Conservation (phyloP, 352 stramenopile genomes). For the Phytopythium helicoides region DNA sequence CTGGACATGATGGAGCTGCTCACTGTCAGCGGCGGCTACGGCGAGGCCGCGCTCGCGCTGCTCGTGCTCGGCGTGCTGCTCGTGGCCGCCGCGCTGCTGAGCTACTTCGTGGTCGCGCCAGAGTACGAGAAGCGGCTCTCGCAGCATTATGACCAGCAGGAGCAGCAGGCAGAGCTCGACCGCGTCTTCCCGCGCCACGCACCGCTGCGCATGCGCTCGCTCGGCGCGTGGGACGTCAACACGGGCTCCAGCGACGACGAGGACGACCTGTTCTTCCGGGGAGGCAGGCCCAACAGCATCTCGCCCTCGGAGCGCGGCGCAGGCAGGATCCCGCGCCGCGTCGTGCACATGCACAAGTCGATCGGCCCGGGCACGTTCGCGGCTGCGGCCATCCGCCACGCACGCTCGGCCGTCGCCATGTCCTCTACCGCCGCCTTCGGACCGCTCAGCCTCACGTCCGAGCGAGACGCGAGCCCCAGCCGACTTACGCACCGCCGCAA, state of each 20-base stretch:
- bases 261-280: constrained; percentile 2
- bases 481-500: constrained; percentile 51
- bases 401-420: constrained; percentile 12
- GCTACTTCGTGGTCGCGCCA: constrained; percentile 74
- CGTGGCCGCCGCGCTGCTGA: constrained; percentile 56
- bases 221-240: constrained; percentile 43
- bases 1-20: constrained; percentile 10
- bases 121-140: constrained; percentile 77
- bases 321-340: constrained; percentile 8
- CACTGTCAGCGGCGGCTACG: constrained; percentile 24
- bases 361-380: constrained; percentile 2
- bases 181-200: constrained; percentile 16
- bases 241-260: constrained; percentile 47
- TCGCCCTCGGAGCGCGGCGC: not conserved
- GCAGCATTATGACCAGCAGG: constrained; percentile 45
- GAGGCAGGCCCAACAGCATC: not conserved
- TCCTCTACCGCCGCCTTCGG: constrained; percentile 5
- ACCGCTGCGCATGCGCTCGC: constrained; percentile 37
- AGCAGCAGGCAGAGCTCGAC: constrained; percentile 9
- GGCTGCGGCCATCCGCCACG: not conserved
- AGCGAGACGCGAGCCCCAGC: constrained; percentile 13
- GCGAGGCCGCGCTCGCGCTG: constrained; percentile 52
- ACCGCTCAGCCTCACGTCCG: constrained; percentile 11
- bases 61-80: constrained; percentile 53
- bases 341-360: constrained; percentile 15